Base-by-base conservation (phyloP, 2,329 filamentous ascomycete genomes). In the Fusarium miscanthi region DNA sequence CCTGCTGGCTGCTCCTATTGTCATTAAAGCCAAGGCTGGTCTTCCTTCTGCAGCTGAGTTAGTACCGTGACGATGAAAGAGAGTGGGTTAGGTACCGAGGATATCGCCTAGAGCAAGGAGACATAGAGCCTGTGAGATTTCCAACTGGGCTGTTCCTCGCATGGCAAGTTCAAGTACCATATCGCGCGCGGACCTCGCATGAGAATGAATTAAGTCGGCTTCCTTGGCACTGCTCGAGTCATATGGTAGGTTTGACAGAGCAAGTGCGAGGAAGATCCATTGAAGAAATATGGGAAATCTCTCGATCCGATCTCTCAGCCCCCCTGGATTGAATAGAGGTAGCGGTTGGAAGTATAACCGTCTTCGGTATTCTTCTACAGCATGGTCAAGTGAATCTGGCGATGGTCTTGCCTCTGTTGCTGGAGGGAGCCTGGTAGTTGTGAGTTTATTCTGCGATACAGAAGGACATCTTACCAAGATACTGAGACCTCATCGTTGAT, bases 311-410 rank as follows among this genome's bases (percentile, higher is more conserved):
- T 51, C 57, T 27, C 70, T 38, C 1, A 73, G 43, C 0, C 51
- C 51, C 16, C 70, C 56, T 7, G 69, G 37, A 8, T 70, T 45
- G 30, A 76, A 76, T 2, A 76, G 72, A 1, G 74, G 74, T 0
- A 76, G 42, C 2, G 74, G 74, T 5, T 76, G 74, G 9, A 76
- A 76, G 52, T 76, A 75, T 10, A 76, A 12, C 14, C 73, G 68
- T 5, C 60, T 48, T 6, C 59, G 43, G 16, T 76, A 75, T 3
- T 69, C 67, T 25, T 75, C 49, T 5, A 72, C 66, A 5, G 70
- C 70, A n/a, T 25, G 54, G 25, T 67, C 45, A 1, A 73, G 53
- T 3, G 66, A 66, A 8, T 66, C 58, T 16, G 61, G 23, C 1
- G 69, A 73, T 9, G 70, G 70, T 0, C 27, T 38, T 10, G 37